Evolutionary conservation across 148 eudicot genomes (phyloP), one percentile per base, ranked within the genome.

Genomic region (Rhododendron ovatum): DNA sequence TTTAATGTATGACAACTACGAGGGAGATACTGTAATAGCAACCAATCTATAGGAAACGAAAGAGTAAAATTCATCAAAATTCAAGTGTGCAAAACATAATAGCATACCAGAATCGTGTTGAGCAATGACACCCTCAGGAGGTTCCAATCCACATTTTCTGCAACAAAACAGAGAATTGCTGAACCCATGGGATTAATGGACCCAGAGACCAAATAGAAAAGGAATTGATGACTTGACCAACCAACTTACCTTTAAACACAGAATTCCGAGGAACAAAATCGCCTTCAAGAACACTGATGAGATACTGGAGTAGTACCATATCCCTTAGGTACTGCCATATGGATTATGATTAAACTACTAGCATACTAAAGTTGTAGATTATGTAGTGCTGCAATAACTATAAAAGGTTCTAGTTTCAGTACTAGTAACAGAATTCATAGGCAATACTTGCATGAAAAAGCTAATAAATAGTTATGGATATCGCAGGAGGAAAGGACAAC

Each of bases 281-380:
- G 53, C 91, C 90, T 91, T 93, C 96, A 85, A 97, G 91, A 80
- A 91, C 92, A 87, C 59, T 84, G 84, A 95, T 63, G 43, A 95
- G 93, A 90, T 95, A 97, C 86, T 93, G 95, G 80, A 97, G 87
- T 84, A 93, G 86, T 76, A 94, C 78, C 99, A 94, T 92, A 85
- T 89, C 88, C 81, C 92, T 91, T 17, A 95, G 75, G 84, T 88
- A 83, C 98, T 95, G 93, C 87, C 93, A 88, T 53, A 84, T 87
- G 83, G 53, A 84, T 41, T 84, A 81, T 82, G 84, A 53, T 30
- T 63, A n/a, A 35, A 33, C 22, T 15, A 7, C 51, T 53, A 80
- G 85, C 53, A 83, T 45, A 30, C 33, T 41, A 81, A 79, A 78
- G 8, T 73, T 80, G 84, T 41, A 17, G 30, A 45, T 71, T 61